Base-by-base conservation (phyloP, 108 stramenopile genomes). In the Cafeteria roenbergensis region DNA sequence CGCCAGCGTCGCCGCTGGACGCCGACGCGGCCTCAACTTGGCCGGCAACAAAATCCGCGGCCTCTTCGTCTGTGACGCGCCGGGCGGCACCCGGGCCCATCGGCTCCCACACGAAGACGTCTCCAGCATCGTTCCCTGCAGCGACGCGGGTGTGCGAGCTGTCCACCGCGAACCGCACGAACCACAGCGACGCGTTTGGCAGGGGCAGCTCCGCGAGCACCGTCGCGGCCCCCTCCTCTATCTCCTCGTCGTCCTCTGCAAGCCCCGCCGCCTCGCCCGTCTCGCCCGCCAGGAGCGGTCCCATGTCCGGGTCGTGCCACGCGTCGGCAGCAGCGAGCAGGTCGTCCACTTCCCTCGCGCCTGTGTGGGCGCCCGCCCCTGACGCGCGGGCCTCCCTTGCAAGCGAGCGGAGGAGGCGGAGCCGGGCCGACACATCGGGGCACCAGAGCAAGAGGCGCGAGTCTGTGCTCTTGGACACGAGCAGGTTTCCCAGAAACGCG, bases 381-480 rank as follows among this genome's bases (percentile, higher is more conserved):
- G 6, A 48, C 12, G 42, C 6, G 42, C 6, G 42, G 12, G 12
- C 42, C 17, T 17, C 42, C 6, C 12, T 17, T 12, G 42, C 42
- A 17, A 48, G 12, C 6, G 12, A 48, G 12, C 42, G 12, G 42
- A 6, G 12, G 42, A 48, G 42, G 6, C 12, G 42, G 30, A 6
- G 14, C 12, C 57, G 32, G 30, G 17, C 14, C 33, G 12, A 57
- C n/a, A 17, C 33, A n/a, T 80, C 55, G 30, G 89, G 89, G 55
- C 78, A 76, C 92, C 92, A 93, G 2, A 93, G 65, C 17, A 85
- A 73, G 31, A 90, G 76, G 20, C 35, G 63, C 52, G 84, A 74
- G 64, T 72, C 75, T 12, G 73, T 82, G 25, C 79, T 78, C 71
- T 90, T 90, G 14, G 84, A 84, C 21, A 90, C 66, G 1, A 93